Percentiles rank a stretch among this genome's conserved stretches.
Conservation (phyloP, 345 rosid species). For the Populus deltoides region DNA sequence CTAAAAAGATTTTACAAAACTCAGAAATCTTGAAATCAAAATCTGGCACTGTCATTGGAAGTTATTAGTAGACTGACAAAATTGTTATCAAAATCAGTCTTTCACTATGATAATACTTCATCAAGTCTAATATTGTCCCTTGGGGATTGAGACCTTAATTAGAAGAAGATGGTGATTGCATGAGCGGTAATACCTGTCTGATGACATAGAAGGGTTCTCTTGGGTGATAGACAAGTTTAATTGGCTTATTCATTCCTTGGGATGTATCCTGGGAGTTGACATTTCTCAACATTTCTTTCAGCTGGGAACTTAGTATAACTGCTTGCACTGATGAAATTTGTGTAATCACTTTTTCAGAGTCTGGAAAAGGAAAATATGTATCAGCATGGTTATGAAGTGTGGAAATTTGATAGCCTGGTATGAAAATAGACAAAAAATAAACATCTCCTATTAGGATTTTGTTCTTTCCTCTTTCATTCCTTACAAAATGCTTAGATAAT, state of each 20-base stretch:
- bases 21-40: not conserved
- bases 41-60: not conserved
- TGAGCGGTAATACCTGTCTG: constrained; percentile 52
- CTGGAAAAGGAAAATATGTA: constrained; percentile 40
- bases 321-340: constrained; percentile 71
- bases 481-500: not conserved
- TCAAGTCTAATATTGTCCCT: not conserved
- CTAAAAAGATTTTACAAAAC: not conserved
- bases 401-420: not conserved
- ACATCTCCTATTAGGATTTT: not conserved
- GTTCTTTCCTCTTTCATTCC: not conserved
- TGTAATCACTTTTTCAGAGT: constrained; percentile 51
- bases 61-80: not conserved
- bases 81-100: not conserved
- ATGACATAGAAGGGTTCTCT: constrained; percentile 74
- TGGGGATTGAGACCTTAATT: not conserved
- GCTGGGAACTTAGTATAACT: constrained; percentile 58
- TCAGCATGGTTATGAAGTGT: not conserved
- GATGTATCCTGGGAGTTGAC: constrained; percentile 41
- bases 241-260: constrained; percentile 46
- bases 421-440: not conserved
- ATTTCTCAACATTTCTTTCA: constrained; percentile 65
- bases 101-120: not conserved
- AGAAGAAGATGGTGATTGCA: not conserved
- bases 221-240: constrained; percentile 67